These are phyloP conservation scores for Tulasnella sp. DNA, from an alignment of 768 basidiomycete genomes.

Conservation along the genomic window DNA sequence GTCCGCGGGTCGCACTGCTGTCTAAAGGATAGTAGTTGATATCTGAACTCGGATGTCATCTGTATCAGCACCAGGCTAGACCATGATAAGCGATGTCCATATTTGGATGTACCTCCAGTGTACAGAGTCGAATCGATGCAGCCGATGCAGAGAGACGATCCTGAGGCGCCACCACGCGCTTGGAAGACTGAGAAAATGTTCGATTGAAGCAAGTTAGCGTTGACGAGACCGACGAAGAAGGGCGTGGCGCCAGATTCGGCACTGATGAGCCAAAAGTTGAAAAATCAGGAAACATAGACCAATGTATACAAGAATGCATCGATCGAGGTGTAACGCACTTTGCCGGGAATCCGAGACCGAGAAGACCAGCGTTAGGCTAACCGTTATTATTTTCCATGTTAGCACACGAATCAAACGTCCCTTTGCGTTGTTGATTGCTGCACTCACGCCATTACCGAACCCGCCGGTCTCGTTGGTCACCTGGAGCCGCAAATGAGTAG, in stretches of 20 bases:
- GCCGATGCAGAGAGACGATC: slow-evolving; percentile 29
- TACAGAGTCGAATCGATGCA: slow-evolving; percentile 28
- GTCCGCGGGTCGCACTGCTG: neutral
- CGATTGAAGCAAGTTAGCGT: slow-evolving; percentile 18
- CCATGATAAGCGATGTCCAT: neutral
- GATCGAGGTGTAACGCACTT: neutral
- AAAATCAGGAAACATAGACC: neutral
- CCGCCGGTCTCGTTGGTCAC: slow-evolving; percentile 31
- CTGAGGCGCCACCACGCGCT: slow-evolving; percentile 19
- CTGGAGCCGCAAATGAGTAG: no score
- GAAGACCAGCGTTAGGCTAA: slow-evolving; percentile 21
- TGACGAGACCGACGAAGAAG: slow-evolving; percentile 21
- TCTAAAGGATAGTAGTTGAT: slow-evolving; percentile 27
- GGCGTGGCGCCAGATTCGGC: slow-evolving; percentile 18
- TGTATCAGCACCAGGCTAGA: neutral
- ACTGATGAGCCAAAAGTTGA: neutral
- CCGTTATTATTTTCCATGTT: slow-evolving; percentile 14
- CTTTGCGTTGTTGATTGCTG: slow-evolving; percentile 21
- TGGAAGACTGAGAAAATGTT: slow-evolving; percentile 24
- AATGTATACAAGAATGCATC: neutral
- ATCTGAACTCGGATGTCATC: neutral
- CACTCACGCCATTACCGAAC: neutral
- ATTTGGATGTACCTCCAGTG: slow-evolving; percentile 20
- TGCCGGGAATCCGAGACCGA: slow-evolving; percentile 1
- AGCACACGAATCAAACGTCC: neutral